Conservation (phyloP, 352 stramenopile genomes). For the Pythium plurisporium region DNA sequence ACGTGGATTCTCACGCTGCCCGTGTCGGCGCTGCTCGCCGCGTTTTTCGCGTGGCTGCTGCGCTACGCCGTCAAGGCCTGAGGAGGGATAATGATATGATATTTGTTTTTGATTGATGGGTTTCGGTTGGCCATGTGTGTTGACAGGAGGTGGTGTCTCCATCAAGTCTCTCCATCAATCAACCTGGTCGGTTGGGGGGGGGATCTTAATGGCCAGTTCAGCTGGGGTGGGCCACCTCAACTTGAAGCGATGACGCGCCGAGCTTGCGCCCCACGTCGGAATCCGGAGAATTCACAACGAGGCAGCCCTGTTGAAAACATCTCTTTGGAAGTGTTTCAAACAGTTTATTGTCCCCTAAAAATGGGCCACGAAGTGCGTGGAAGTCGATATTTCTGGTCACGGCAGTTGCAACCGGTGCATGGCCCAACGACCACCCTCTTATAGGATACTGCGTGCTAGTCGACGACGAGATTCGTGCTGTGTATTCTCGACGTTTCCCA, state of each 20-base stretch:
- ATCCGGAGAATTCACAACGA: slow-evolving; percentile 15
- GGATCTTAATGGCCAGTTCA: neutral
- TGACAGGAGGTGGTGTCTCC: neutral
- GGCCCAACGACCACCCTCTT: too few relatives aligned
- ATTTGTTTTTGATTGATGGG: too few relatives aligned
- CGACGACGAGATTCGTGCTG: too few relatives aligned
- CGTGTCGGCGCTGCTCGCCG: slow-evolving; percentile 13
- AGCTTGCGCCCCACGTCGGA: slow-evolving; percentile 12
- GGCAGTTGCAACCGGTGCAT: neutral
- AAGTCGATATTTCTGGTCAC: neutral
- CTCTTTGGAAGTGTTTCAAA: slow-evolving; percentile 19
- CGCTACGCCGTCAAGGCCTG: slow-evolving; percentile 7
- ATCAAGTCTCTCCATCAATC: neutral
- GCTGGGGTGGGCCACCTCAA: slow-evolving; percentile 20
- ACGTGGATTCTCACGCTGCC: slow-evolving; percentile 34
- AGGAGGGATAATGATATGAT: too few relatives aligned
- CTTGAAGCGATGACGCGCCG: slow-evolving; percentile 23
- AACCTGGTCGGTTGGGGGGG: too few relatives aligned
- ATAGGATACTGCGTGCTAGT: too few relatives aligned
- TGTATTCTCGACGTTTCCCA: too few relatives aligned
- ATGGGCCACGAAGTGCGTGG: neutral
- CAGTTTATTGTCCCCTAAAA: neutral
- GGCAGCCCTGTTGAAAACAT: neutral
- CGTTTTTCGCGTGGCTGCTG: slow-evolving; percentile 12
- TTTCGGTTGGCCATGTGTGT: too few relatives aligned